Base-by-base conservation (phyloP, 1,284 basidiomycete species). In the Athelia sp. region DNA sequence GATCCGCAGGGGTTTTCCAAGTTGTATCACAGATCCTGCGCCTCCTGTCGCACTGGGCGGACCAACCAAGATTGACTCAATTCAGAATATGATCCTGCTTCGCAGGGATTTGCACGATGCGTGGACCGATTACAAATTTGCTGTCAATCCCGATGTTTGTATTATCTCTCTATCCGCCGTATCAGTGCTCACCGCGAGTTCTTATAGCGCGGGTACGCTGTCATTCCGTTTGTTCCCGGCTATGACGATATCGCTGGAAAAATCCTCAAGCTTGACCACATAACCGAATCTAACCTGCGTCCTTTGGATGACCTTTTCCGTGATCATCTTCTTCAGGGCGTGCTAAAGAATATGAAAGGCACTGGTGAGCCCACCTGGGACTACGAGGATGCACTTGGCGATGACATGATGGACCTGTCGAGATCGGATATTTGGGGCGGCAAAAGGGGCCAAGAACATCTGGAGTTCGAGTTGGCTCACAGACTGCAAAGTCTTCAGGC, bases 321-420 rank as follows among this genome's bases (percentile, higher is more conserved):
- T 15, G 55, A 63, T 45, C 60, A 60, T 43, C 58, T 63, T 40
- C 49, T 53, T 42, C 58, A 62, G 40, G 55, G 62, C 18, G 45
- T 58, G 18, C 50, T 56, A 9, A 58, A 55, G 44, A 52, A 61
- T 44, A 53, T 60, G 50, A 57, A 54, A 43, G 57, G 58, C n/a
- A 22, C 48, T 19, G 54, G 54, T 11, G 57, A 61, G 50, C 45
- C 34, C n/a, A 47, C 35, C 26, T 56, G 58, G 58, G 49, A 54
- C 35, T 54, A 50, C 22, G 49, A 54, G 46, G 47, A 40, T 40
- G 36, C 36, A n/a, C 36, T 40, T 40, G 36, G 36, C 22, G 35
- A 32, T 17, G 54, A 54, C 31, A 49, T 55, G 26, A 52, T 40
- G 36, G 36, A 58, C 44, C 46, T 56, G 19, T 61, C 59, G 6